Conservation (phyloP, 148 eudicot species). For the Camellia lanceoleosa region DNA sequence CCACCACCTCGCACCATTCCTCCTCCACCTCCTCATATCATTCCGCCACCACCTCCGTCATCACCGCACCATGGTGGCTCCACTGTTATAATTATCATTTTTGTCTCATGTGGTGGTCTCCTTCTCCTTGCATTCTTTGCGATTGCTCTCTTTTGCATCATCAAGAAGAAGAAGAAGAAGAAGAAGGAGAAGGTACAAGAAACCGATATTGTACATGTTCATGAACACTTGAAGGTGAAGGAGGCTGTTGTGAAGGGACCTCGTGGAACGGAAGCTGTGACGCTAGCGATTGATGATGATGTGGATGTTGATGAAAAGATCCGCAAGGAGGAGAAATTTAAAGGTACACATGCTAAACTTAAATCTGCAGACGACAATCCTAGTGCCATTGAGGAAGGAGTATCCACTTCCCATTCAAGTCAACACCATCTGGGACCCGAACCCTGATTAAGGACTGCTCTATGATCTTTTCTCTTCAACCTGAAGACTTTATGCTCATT, state of each 20-base stretch:
- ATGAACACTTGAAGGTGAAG: constrained; percentile 46
- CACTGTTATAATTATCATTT: constrained; percentile 42
- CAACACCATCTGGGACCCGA: constrained; percentile 26
- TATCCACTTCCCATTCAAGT: constrained; percentile 26
- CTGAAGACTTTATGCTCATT: not conserved
- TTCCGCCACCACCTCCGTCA: constrained; percentile 33
- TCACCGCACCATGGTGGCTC: constrained; percentile 46
- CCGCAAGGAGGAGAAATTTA: constrained; percentile 32
- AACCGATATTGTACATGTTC: constrained; percentile 38
- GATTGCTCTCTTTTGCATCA: constrained; percentile 54
- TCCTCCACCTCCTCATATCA: constrained; percentile 22
- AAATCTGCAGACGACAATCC: constrained; percentile 31
- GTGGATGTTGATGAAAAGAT: constrained; percentile 50
- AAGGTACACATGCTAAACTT: constrained; percentile 23
- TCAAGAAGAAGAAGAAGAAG: constrained; percentile 52
- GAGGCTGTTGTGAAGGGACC: constrained; percentile 57
- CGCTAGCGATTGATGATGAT: constrained; percentile 57
- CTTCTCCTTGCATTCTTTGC: constrained; percentile 52
- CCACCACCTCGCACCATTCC: not conserved
- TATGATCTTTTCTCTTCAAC: not conserved
- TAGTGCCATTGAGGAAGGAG: constrained; percentile 29
- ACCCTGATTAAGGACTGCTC: not conserved
- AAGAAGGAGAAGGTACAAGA: constrained; percentile 33
- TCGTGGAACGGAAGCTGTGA: constrained; percentile 48
- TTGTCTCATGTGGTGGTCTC: constrained; percentile 54